phyloP scores from a whole-genome alignment of 345 rosid species.

The Citrus australasica region DNA sequence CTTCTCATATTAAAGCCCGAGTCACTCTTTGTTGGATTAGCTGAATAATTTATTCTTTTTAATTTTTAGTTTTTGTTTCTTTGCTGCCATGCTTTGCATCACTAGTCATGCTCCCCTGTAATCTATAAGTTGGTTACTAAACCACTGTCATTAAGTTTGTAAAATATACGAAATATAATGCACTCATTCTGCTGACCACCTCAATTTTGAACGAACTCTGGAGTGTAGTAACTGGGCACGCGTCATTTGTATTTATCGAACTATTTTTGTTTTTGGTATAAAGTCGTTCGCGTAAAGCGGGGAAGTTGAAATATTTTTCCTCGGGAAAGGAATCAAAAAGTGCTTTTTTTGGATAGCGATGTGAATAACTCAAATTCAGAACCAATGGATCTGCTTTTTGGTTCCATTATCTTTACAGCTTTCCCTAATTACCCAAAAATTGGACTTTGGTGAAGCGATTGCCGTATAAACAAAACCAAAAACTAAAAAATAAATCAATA shows the following conservation, averaged over 20 bases:
- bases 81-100: not conserved
- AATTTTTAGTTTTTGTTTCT: not conserved
- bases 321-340: not conserved
- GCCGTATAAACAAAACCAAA: not conserved
- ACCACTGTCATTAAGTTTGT: not conserved
- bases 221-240: not conserved
- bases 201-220: not conserved
- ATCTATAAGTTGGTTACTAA: not conserved
- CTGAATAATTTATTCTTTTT: not conserved
- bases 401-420: not conserved
- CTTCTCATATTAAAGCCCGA: not conserved
- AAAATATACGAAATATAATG: not conserved
- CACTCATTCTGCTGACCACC: not conserved
- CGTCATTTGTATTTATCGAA: not conserved
- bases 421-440: not conserved
- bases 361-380: not conserved
- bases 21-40: not conserved
- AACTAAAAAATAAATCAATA: too few species aligned
- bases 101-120: not conserved
- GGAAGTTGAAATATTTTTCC: not conserved
- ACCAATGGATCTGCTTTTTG: not conserved
- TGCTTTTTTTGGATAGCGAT: not conserved
- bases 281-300: slow-evolving; percentile 8
- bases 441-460: not conserved
- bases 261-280: not conserved